Percentiles rank a stretch among this genome's conserved stretches.
These are phyloP conservation scores for Mycena vitilis DNA, from an alignment of 768 basidiomycete genomes.

Conservation along the genomic window DNA sequence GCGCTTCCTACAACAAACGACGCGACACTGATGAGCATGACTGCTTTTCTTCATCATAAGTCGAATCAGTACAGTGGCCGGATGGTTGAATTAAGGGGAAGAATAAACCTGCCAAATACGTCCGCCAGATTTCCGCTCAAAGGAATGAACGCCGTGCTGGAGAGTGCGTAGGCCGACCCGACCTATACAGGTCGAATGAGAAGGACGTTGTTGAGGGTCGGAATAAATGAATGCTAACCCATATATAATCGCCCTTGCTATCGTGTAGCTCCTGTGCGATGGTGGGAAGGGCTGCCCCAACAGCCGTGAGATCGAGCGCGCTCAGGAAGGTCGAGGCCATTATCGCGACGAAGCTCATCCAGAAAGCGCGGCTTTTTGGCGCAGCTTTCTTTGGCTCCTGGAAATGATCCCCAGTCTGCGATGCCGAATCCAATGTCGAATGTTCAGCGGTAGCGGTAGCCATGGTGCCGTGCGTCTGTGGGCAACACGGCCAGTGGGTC, in stretches of 20 bases:
- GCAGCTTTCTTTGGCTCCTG: not conserved
- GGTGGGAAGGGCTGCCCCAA: slow-evolving; percentile 31
- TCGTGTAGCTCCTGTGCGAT: slow-evolving; percentile 27
- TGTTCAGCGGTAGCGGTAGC: too few relatives aligned
- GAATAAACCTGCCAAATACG: slow-evolving; percentile 45
- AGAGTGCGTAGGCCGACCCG: slow-evolving; percentile 53
- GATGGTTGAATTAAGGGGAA: not conserved
- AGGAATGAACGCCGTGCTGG: slow-evolving; percentile 53
- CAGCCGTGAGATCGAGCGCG: slow-evolving; percentile 29
- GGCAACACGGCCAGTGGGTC: too few relatives aligned
- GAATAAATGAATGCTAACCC: slow-evolving; percentile 8
- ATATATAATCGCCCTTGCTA: slow-evolving; percentile 28
- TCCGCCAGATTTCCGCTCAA: slow-evolving; percentile 48
- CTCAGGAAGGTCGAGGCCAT: slow-evolving; percentile 25
- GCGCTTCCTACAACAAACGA: slow-evolving; percentile 56
- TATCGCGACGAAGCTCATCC: slow-evolving; percentile 30
- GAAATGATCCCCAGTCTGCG: too few relatives aligned
- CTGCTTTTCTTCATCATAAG: slow-evolving; percentile 31
- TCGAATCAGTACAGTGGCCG: too few relatives aligned
- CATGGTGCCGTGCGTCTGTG: too few relatives aligned
- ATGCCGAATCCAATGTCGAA: too few relatives aligned
- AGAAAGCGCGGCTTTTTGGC: slow-evolving; percentile 29
- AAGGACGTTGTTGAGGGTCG: too few relatives aligned
- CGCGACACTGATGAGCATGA: slow-evolving; percentile 43
- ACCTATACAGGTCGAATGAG: slow-evolving; percentile 38